These are phyloP conservation scores for Puccinia sorghi DNA, from an alignment of 1,284 basidiomycete species.

Conservation along the genomic window DNA sequence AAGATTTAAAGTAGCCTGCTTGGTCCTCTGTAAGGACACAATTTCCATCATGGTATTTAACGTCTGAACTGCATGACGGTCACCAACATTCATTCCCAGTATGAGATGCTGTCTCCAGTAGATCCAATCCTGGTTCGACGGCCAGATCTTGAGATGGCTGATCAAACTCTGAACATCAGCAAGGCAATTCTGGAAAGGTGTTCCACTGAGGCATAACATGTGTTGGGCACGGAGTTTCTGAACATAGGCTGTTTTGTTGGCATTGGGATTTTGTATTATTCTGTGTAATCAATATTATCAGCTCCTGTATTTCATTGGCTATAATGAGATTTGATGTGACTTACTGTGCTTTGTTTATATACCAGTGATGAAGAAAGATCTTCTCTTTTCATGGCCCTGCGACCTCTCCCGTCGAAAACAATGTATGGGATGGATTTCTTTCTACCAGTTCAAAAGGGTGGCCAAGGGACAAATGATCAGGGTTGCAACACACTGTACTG, in stretches of 20 bases:
- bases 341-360: no score
- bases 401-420: no score
- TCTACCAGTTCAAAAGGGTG: no score
- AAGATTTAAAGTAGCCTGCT: conserved; percentile 1
- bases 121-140: background rate
- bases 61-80: background rate
- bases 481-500: no score
- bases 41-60: background rate
- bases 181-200: background rate
- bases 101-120: conserved; percentile 7
- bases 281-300: background rate
- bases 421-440: no score
- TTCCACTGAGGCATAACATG: background rate
- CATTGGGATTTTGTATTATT: background rate
- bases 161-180: background rate
- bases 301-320: no score
- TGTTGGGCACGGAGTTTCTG: background rate
- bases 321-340: no score
- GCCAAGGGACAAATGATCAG: no score
- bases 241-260: background rate
- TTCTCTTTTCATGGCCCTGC: no score
- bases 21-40: conserved; percentile 8
- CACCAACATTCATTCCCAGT: background rate
- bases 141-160: background rate
- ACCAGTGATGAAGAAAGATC: no score